A percentile compares a stretch with the other conserved stretches of the same genome.
Conservation (phyloP, 73 alveolate species). For the Symbiodinium pilosum region DNA sequence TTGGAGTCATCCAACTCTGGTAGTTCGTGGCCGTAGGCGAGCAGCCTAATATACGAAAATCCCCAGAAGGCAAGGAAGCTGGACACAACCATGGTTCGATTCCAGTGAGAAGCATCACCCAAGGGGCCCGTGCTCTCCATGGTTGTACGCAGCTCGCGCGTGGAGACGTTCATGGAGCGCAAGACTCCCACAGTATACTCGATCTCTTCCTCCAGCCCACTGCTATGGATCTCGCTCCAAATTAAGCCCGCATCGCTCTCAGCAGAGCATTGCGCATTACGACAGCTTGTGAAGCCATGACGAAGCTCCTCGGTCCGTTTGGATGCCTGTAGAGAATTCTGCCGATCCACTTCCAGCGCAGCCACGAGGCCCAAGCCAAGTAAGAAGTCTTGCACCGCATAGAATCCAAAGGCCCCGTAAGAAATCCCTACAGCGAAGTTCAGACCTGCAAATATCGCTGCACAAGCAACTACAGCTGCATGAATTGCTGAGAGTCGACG, state of each 20-base stretch:
- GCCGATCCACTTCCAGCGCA: neutral
- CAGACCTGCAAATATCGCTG: neutral
- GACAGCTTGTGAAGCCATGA: neutral
- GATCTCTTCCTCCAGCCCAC: neutral
- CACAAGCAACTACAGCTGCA: neutral
- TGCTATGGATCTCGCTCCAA: neutral
- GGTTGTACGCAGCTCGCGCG: constrained; percentile 10
- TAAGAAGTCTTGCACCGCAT: neutral
- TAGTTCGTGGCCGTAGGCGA: neutral
- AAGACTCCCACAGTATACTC: constrained; percentile 1
- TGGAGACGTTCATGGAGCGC: constrained; percentile 23
- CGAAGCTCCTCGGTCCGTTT: neutral
- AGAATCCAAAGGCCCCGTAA: neutral
- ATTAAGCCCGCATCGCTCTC: neutral
- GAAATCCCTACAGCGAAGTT: neutral
- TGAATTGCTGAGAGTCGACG: constrained; percentile 4
- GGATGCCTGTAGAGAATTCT: neutral
- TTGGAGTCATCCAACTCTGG: neutral
- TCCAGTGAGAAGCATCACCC: constrained; percentile 37
- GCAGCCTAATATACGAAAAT: neutral
- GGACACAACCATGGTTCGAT: neutral
- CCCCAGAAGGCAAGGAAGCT: constrained; percentile 10
- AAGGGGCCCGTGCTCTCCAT: constrained; percentile 25
- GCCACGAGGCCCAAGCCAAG: neutral
- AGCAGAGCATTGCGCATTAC: neutral